A percentile compares a stretch with the other conserved stretches of the same genome.
These are phyloP conservation scores for Falciphora oryzae DNA, from an alignment of 2,329 filamentous ascomycete species.

Conservation along the genomic window DNA sequence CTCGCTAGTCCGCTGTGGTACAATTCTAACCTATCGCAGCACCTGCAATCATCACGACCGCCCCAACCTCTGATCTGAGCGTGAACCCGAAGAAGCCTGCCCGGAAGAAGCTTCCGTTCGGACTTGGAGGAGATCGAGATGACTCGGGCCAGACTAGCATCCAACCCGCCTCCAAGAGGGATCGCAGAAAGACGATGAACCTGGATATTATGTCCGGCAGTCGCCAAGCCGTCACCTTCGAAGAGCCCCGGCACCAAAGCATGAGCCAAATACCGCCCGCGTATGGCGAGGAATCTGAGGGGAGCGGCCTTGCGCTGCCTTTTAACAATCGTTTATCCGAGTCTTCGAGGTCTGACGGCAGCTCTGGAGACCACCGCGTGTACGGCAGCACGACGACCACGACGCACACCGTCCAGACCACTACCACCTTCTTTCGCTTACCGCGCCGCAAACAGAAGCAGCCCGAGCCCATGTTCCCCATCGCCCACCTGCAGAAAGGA, in stretches of 20 bases:
- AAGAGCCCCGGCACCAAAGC: constrained; percentile 51
- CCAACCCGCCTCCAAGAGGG: constrained; percentile 27
- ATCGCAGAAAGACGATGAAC: constrained; percentile 35
- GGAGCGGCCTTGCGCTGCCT: constrained; percentile 54
- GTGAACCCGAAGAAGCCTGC: constrained; percentile 45
- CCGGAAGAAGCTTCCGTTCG: constrained; percentile 44
- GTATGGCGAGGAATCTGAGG: constrained; percentile 54
- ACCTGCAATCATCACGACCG: constrained; percentile 82
- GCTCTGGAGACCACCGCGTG: constrained; percentile 60
- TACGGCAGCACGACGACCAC: constrained; percentile 55
- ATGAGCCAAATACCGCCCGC: constrained; percentile 35
- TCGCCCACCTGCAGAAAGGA: constrained; percentile 71
- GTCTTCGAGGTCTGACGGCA: constrained; percentile 84
- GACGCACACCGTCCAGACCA: constrained; percentile 57
- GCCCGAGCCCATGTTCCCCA: constrained; percentile 72
- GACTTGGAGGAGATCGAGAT: constrained; percentile 1
- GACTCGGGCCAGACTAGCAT: neutral
- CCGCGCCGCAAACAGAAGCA: constrained; percentile 71
- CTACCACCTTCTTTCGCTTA: constrained; percentile 74
- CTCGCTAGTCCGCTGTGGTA: constrained; percentile 16
- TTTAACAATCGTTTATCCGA: constrained; percentile 63
- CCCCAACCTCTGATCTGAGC: constrained; percentile 65
- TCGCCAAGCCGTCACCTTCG: constrained; percentile 48
- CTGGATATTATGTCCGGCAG: constrained; percentile 28
- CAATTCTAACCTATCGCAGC: constrained; percentile 35